Evolutionary conservation across 2,329 filamentous ascomycete genomes (phyloP).

Genomic region (Cercospora citrullina): DNA sequence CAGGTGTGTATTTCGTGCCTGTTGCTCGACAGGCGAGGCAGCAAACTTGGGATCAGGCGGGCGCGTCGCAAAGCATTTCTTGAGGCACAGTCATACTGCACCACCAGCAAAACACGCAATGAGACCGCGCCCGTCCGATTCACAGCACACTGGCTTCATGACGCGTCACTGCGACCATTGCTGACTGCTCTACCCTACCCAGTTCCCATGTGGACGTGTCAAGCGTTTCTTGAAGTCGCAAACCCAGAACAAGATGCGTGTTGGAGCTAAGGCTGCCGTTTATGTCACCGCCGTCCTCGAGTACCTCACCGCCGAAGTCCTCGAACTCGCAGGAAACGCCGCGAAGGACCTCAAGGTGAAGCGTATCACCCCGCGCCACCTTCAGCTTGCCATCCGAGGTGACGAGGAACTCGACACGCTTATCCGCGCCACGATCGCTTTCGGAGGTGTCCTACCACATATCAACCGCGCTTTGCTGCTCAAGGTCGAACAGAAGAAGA

Average conservation of each 20-base stretch:
- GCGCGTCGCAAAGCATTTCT: conserved; percentile 36
- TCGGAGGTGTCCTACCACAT: conserved; percentile 95
- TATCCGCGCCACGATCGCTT: conserved; percentile 96
- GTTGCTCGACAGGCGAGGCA: conserved; percentile 12
- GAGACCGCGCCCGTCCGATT: not conserved
- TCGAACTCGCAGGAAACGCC: conserved; percentile 97
- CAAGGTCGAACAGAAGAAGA: conserved; percentile 98
- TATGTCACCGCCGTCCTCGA: conserved; percentile 98
- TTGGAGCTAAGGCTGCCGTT: conserved; percentile 96
- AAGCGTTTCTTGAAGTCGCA: conserved; percentile 99
- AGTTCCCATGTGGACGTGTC: conserved; percentile 99
- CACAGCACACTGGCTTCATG: not conserved
- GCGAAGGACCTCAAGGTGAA: conserved; percentile 99
- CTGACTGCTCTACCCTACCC: conserved; percentile 39
- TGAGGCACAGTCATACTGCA: conserved; percentile 15
- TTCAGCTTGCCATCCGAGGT: conserved; percentile 91
- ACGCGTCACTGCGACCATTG: conserved; percentile 13
- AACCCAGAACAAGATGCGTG: conserved; percentile 99
- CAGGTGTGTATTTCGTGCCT: conserved; percentile 67
- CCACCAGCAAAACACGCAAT: conserved; percentile 2
- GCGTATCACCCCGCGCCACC: conserved; percentile 97
- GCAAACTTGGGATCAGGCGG: conserved; percentile 18
- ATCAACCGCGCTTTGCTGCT: conserved; percentile 96
- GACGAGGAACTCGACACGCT: conserved; percentile 98
- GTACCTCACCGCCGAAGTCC: conserved; percentile 97